Evolutionary conservation across 352 stramenopile genomes (phyloP), one percentile per base, ranked within the genome.

Genomic region (Globisporangium lucens): DNA sequence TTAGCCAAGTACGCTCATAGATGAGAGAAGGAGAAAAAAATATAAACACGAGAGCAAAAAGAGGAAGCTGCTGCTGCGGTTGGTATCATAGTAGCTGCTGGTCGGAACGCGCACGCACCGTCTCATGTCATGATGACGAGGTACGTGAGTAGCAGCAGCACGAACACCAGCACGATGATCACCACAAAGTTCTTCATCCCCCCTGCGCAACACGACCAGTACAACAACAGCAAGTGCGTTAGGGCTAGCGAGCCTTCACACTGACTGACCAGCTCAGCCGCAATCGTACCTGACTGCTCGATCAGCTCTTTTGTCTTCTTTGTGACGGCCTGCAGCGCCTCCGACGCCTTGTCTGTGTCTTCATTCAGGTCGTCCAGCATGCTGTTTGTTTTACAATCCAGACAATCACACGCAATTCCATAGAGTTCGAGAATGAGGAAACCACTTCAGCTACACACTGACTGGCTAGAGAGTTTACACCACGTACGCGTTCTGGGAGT

Each of bases 281-380:
- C 33, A 35, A 46, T 8, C 47, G 41, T 22, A 87, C 79, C 79
- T 43, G 87, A 92, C 65, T 95, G 85, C 41, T 92, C 87, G 67
- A 95, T 93, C 27, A 95, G 82, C 70, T 93, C 87, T 53, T 93
- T 82, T 22, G 87, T 95, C 73, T 93, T 90, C 77, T 93, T 93
- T 30, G 87, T 93, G 51, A 95, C 86, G 27, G 75, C 58, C 43
- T 92, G 74, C 33, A 95, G 74, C 41, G 82, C 72, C 47, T 93
- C 83, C 8, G 89, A 88, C 10, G 87, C 85, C 52, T 90, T 90
- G 69, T 95, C 87, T 68, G 85, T 95, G 65, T 95, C 87, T 55
- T 89, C 82, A 59, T 77, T 95, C 65, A 95, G 69, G 41, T 95
- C 85, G 67, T 95, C 87, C 38, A 95, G 73, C 87, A 93, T 93